These are phyloP conservation scores for Dissophora globulifera DNA, from an alignment of 192 early-diverging fungal species.

Conservation along the genomic window DNA sequence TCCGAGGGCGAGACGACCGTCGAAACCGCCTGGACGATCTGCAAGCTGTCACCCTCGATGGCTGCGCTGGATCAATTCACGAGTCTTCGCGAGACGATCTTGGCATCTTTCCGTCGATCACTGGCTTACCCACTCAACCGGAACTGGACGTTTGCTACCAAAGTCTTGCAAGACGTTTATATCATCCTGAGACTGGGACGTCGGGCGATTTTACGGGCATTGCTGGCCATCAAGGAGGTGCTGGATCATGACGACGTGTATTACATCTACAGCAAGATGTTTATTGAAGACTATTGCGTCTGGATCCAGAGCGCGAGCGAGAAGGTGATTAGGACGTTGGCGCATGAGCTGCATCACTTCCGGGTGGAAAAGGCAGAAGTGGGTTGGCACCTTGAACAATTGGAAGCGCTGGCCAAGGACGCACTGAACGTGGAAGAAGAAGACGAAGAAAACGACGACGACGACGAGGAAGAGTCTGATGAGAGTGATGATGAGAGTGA, in stretches of 20 bases:
- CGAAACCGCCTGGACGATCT: conserved; percentile 92
- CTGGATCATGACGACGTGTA: conserved; percentile 89
- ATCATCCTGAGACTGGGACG: conserved; percentile 86
- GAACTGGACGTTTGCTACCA: conserved; percentile 77
- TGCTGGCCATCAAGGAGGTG: conserved; percentile 82
- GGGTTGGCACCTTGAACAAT: conserved; percentile 83
- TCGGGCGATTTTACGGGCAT: conserved; percentile 78
- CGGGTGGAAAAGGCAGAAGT: conserved; percentile 72
- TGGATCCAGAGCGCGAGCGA: conserved; percentile 92
- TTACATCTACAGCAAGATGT: conserved; percentile 90
- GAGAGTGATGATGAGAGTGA: conserved; percentile 5
- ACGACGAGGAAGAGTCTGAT: conserved; percentile 7
- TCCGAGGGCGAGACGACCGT: conserved; percentile 87
- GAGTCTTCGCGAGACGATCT: conserved; percentile 67
- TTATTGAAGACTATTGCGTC: conserved; percentile 94
- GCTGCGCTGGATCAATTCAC: conserved; percentile 83
- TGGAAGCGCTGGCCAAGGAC: conserved; percentile 77
- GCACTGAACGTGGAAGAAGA: conserved; percentile 54
- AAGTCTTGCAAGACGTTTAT: conserved; percentile 84
- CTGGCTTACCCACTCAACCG: conserved; percentile 91
- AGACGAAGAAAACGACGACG: conserved; percentile 19
- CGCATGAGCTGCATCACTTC: conserved; percentile 81
- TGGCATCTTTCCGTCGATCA: conserved; percentile 79
- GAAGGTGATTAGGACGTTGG: conserved; percentile 76
- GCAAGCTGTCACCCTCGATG: conserved; percentile 80